Evolutionary conservation across 2,329 filamentous ascomycete species (phyloP).

Genomic region (Peltaster fructicola): DNA sequence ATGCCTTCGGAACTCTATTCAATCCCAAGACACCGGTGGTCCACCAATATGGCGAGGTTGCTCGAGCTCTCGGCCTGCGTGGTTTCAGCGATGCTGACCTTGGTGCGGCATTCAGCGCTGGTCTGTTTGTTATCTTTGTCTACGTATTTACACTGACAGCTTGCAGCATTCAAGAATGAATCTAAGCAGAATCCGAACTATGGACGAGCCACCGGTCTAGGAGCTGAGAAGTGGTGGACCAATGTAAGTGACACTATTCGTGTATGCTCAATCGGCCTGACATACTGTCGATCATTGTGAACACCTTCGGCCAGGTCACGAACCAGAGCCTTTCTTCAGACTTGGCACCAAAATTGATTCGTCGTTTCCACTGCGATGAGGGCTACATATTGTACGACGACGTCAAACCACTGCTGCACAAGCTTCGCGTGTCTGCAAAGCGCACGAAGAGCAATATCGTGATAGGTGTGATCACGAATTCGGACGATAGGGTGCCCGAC

Average conservation of each 20-base stretch:
- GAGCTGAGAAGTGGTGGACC: slow-evolving; percentile 40
- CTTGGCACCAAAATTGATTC: slow-evolving; percentile 32
- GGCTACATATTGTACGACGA: slow-evolving; percentile 35
- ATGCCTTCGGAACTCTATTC: slow-evolving; percentile 50
- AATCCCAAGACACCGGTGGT: slow-evolving; percentile 32
- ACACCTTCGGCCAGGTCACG: slow-evolving; percentile 30
- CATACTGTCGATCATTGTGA: slow-evolving; percentile 31
- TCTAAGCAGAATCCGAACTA: slow-evolving; percentile 38
- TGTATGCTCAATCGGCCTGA: slow-evolving; percentile 1
- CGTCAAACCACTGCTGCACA: slow-evolving; percentile 28
- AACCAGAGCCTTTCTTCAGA: slow-evolving; percentile 20
- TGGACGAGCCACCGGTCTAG: slow-evolving; percentile 34
- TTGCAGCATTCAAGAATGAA: slow-evolving; percentile 31
- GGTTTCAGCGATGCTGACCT: slow-evolving; percentile 27
- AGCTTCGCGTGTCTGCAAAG: slow-evolving; percentile 17
- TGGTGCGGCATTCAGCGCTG: slow-evolving; percentile 21
- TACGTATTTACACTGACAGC: not conserved
- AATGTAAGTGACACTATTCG: slow-evolving; percentile 26
- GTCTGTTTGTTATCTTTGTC: slow-evolving; percentile 9
- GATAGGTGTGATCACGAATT: slow-evolving; percentile 45
- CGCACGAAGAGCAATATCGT: slow-evolving; percentile 15
- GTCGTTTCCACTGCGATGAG: slow-evolving; percentile 34
- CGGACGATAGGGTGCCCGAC: slow-evolving; percentile 39
- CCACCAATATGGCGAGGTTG: slow-evolving; percentile 37
- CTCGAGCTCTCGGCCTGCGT: slow-evolving; percentile 31